Evolutionary conservation across 1,284 basidiomycete genomes (phyloP), one percentile per base, ranked within the genome.

Genomic region (Ganoderma leucocontextum): DNA sequence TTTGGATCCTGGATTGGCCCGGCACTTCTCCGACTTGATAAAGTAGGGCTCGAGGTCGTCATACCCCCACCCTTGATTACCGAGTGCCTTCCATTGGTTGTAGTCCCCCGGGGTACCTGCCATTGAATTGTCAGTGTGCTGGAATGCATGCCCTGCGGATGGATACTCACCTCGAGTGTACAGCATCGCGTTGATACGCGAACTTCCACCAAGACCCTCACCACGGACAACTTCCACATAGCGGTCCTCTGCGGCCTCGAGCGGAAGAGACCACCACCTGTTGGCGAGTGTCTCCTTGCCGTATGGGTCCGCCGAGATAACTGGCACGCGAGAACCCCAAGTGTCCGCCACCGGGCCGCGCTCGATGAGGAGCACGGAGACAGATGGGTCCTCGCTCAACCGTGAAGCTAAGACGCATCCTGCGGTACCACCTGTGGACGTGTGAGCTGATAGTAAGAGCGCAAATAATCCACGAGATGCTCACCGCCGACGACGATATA

Each of bases 131-230:
- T n/a, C n/a, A n/a, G n/a, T n/a, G n/a, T n/a, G n/a, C n/a, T n/a
- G n/a, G n/a, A n/a, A n/a, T n/a, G n/a, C n/a, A n/a, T n/a, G n/a
- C n/a, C n/a, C n/a, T n/a, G n/a, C n/a, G n/a, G n/a, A n/a, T 13
- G 1, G 29, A 25, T 19, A n/a, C 59, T 25, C 5, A 59, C 73
- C 80, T n/a, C 82, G 78, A 0, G 79, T 79, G 64, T 84, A 84
- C 62, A 82, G 68, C 77, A 81, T 78, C 44, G 75, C 78, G 68
- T 86, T 87, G 68, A 86, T 82, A 1, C 66, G 64, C 0, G 82
- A 81, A 0, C 78, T 79, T 0, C 85, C 85, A 12, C 85, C 85
- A 5, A 85, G 74, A 0, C 76, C 79, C 52, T 80, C 80, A 0
- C 84, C 85, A 4, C 79, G 77, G 47, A 82, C 75, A 39, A 82